Evolutionary conservation across 2,329 filamentous ascomycete genomes (phyloP).

Genomic region (Reticulascus tulasneorum): DNA sequence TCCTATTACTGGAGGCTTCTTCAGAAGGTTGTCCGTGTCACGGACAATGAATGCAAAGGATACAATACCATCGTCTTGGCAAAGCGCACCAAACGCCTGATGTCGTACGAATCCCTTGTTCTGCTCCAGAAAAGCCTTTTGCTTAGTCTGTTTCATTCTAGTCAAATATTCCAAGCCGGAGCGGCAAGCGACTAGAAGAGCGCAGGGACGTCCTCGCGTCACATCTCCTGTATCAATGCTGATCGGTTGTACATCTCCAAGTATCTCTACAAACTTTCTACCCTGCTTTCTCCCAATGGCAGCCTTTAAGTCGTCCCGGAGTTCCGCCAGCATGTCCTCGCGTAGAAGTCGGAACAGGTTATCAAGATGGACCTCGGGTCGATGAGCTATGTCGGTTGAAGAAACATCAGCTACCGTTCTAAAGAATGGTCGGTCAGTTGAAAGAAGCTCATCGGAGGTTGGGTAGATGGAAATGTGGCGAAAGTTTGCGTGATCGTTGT

Average conservation of each 20-base stretch:
- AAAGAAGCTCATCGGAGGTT: slow-evolving; percentile 60
- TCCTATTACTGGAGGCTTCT: slow-evolving; percentile 40
- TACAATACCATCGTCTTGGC: slow-evolving; percentile 45
- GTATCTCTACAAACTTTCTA: slow-evolving; percentile 27
- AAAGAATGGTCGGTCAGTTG: slow-evolving; percentile 49
- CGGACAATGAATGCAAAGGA: slow-evolving; percentile 58
- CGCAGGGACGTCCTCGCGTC: slow-evolving; percentile 23
- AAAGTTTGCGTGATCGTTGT: slow-evolving; percentile 66
- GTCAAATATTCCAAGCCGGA: slow-evolving; percentile 42
- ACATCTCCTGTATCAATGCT: slow-evolving; percentile 32
- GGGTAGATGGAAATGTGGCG: slow-evolving; percentile 60
- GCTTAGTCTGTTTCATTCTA: slow-evolving; percentile 20
- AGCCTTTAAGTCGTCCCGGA: slow-evolving; percentile 57
- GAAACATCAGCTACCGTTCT: slow-evolving; percentile 46
- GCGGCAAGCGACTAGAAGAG: slow-evolving; percentile 35
- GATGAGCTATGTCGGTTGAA: slow-evolving; percentile 27
- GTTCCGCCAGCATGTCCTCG: slow-evolving; percentile 66
- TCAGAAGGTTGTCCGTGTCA: slow-evolving; percentile 40
- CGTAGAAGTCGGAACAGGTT: slow-evolving; percentile 69
- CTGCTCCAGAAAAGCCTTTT: slow-evolving; percentile 42
- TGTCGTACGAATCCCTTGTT: slow-evolving; percentile 53
- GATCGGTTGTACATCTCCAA: slow-evolving; percentile 34
- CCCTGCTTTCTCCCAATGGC: slow-evolving; percentile 45
- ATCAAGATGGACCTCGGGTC: slow-evolving; percentile 54
- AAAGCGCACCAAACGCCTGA: slow-evolving; percentile 57